A percentile compares a stretch with the other conserved stretches of the same genome.
phyloP scores from a whole-genome alignment of 169 alveolate species.

The Plasmodium cynomolgi region DNA sequence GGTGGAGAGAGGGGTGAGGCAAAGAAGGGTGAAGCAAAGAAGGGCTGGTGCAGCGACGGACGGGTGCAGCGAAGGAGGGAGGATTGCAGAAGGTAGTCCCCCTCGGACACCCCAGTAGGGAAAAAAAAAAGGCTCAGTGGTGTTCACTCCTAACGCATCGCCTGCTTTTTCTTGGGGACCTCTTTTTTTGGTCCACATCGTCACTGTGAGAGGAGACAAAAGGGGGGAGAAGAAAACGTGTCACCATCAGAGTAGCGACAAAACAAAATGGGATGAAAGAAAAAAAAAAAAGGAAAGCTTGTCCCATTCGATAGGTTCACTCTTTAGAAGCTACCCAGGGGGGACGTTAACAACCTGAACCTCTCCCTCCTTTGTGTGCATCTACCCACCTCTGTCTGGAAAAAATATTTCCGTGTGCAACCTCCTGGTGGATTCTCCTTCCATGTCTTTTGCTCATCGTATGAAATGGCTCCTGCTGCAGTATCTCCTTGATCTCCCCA shows the following conservation, averaged over 20 bases:
- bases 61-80: background rate
- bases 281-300: background rate
- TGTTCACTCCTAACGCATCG: background rate
- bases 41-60: background rate
- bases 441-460: constrained; percentile 19
- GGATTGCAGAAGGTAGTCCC: background rate
- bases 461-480: constrained; percentile 5
- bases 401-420: constrained; percentile 7
- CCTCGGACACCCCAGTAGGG: background rate
- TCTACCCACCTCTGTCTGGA: background rate
- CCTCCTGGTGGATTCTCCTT: constrained; percentile 9
- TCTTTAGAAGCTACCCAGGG: background rate
- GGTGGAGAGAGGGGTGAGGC: background rate
- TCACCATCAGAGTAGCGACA: background rate
- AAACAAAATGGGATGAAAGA: background rate
- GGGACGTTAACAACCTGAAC: background rate
- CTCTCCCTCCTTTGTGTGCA: background rate
- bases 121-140: background rate
- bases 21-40: background rate
- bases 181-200: background rate
- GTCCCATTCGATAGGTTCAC: background rate
- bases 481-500: constrained; percentile 8
- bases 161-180: background rate
- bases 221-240: background rate
- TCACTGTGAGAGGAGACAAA: background rate